Base-by-base conservation (phyloP, 108 stramenopile genomes). In the Pseudonitzschia delicatissima region DNA sequence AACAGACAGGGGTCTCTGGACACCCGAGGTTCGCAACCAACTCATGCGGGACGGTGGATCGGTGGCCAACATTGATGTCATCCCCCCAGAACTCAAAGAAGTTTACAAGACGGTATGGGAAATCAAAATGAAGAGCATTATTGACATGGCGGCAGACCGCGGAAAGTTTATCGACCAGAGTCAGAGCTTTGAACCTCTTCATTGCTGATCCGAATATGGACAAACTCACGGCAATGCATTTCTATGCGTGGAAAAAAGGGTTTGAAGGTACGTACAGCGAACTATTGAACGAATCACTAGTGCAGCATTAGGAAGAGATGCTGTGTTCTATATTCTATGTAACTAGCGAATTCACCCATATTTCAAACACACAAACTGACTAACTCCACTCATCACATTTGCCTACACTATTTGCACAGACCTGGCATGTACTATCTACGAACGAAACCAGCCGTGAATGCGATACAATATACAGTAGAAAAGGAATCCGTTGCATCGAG, bases 101-200 rank as follows among this genome's bases (percentile, higher is more conserved):
- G 77, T 99, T 0, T 99, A 99, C 87, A 97, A 94, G 67, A 99
- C 98, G 23, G 97, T 97, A 12, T 99, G 98, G 98, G 98, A 99
- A 79, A 95, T 98, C 69, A 91, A 89, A 72, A 96, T 97, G 93
- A 91, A 87, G 57, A 78, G 76, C 50, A 83, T 99, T 35, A 96
- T 96, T 42, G 95, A 95, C 58, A 95, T 96, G 96, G 96, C 97
- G 53, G 96, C 97, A 6, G 97, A 97, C 57, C 85, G 97, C 36
- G 96, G 95, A 28, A 94, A 88, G 45, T 99, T 92, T 77, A 93
- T 99, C 57, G 92, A 93, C 77, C 98, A 99, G 71, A 94, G 92
- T 63, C 98, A 99, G 76, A 93, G 91, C 62, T 74, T n/a, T 98
- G 18, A 99, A 99, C 64, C 71, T 98, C 3, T 96, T 96, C 85